These are phyloP conservation scores for Adansonia digitata DNA, from an alignment of 345 rosid species.

Conservation along the genomic window DNA sequence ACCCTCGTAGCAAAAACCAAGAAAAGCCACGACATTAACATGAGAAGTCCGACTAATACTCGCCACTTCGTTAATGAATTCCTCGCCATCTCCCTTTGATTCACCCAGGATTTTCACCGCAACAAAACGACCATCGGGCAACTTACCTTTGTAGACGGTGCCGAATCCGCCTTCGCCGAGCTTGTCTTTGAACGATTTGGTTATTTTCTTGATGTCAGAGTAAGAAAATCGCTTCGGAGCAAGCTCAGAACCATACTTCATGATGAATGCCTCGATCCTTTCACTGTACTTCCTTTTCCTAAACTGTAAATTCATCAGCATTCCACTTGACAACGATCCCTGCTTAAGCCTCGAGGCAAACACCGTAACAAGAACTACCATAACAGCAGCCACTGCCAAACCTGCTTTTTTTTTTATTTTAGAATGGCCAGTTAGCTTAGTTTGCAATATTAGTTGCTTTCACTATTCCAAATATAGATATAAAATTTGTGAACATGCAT, in stretches of 20 bases:
- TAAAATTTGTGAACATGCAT: too few relatives aligned
- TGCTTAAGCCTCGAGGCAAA: not conserved
- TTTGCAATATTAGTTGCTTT: not conserved
- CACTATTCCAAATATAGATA: not conserved
- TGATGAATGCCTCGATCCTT: constrained; percentile 3
- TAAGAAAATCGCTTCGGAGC: constrained; percentile 2
- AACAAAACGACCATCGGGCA: not conserved
- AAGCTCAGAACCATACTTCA: constrained; percentile 6
- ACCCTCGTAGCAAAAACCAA: constrained; percentile 6
- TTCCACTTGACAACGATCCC: not conserved
- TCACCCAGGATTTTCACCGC: constrained; percentile 8
- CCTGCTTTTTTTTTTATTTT: too few relatives aligned
- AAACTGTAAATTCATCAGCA: not conserved
- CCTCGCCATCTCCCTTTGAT: constrained; percentile 6
- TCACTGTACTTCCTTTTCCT: not conserved
- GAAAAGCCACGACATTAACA: constrained; percentile 6
- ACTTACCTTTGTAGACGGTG: constrained; percentile 5
- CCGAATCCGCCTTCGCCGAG: constrained; percentile 10
- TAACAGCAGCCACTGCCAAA: not conserved
- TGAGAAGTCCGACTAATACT: constrained; percentile 7
- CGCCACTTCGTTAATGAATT: constrained; percentile 9
- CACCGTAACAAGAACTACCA: not conserved
- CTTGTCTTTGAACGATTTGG: constrained; percentile 3
- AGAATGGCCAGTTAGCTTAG: not conserved
- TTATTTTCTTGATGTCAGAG: constrained; percentile 10